These are phyloP conservation scores for Dissoconium aciculare DNA, from an alignment of 2,329 filamentous ascomycete genomes.

Conservation along the genomic window DNA sequence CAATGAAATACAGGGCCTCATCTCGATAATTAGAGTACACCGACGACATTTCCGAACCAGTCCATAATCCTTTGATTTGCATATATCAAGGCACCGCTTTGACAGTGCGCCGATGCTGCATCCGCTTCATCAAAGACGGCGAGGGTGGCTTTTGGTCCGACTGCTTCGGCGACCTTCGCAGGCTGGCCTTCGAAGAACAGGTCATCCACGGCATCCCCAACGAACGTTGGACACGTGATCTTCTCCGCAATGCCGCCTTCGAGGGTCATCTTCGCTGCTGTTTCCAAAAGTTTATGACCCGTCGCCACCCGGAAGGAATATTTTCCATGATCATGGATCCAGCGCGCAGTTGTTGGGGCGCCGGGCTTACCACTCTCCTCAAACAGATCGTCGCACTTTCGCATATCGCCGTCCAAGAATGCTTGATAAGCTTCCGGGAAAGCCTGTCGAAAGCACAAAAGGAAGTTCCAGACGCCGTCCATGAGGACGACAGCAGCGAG, in stretches of 20 bases:
- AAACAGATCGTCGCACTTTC: constrained; percentile 4
- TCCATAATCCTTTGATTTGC: constrained; percentile 2
- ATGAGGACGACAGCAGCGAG: constrained; percentile 15
- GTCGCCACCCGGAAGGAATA: constrained; percentile 9
- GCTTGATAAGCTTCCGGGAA: constrained; percentile 3
- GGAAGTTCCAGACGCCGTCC: constrained; percentile 11
- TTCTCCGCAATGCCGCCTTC: constrained; percentile 7
- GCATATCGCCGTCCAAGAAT: constrained; percentile 1
- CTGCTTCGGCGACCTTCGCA: constrained; percentile 8
- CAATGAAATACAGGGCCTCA: too few species aligned
- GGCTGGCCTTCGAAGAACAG: constrained; percentile 19
- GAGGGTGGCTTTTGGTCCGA: constrained; percentile 14
- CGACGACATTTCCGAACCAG: neutral
- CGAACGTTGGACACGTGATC: constrained; percentile 18
- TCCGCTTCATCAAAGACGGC: constrained; percentile 2
- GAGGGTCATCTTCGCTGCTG: constrained; percentile 5
- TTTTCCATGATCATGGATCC: constrained; percentile 9
- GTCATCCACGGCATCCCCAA: constrained; percentile 16
- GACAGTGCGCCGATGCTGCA: constrained; percentile 6
- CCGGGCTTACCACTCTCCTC: neutral
- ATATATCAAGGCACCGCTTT: constrained; percentile 4
- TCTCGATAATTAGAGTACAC: constrained; percentile 1
- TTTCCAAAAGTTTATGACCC: constrained; percentile 6
- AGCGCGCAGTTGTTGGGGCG: constrained; percentile 1
- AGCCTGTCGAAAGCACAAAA: neutral